These are phyloP conservation scores for Mucor velutinosus DNA, from an alignment of 371 early-diverging fungal species.

Conservation along the genomic window DNA sequence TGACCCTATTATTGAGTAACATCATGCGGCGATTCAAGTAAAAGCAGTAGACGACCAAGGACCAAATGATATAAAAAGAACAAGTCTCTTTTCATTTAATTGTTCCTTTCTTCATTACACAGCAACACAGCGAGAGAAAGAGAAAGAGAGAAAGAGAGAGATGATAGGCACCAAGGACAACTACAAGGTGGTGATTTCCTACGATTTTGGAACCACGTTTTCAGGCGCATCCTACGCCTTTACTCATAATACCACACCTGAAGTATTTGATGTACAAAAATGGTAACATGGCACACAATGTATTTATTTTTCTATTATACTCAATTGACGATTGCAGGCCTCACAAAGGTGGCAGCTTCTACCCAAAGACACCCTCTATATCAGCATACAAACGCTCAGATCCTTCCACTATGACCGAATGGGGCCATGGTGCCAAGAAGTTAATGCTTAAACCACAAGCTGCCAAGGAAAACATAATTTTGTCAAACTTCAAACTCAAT, in stretches of 20 bases:
- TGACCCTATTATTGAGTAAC: not conserved
- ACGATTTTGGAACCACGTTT: constrained; percentile 56
- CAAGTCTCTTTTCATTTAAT: too few species aligned
- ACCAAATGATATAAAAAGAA: too few species aligned
- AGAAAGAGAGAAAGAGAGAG: too few species aligned
- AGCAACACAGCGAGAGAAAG: not conserved
- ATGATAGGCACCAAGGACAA: constrained; percentile 19
- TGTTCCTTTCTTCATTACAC: not conserved
- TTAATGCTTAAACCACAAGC: constrained; percentile 51
- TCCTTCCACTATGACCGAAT: constrained; percentile 39
- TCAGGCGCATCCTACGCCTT: constrained; percentile 65
- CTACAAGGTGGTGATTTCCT: constrained; percentile 52
- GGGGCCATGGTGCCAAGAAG: constrained; percentile 59
- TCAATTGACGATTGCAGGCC: constrained; percentile 41
- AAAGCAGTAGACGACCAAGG: not conserved
- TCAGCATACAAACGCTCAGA: constrained; percentile 42
- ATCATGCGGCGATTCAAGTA: not conserved
- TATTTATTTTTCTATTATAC: not conserved
- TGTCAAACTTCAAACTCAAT: constrained; percentile 58
- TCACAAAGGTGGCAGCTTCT: constrained; percentile 51
- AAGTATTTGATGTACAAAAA: constrained; percentile 58
- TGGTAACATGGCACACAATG: constrained; percentile 38
- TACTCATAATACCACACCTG: constrained; percentile 43
- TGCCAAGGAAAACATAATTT: constrained; percentile 51
- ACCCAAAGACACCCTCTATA: constrained; percentile 56